Conservation (phyloP, 257 asterid genomes). For the Cordia subcordata region DNA sequence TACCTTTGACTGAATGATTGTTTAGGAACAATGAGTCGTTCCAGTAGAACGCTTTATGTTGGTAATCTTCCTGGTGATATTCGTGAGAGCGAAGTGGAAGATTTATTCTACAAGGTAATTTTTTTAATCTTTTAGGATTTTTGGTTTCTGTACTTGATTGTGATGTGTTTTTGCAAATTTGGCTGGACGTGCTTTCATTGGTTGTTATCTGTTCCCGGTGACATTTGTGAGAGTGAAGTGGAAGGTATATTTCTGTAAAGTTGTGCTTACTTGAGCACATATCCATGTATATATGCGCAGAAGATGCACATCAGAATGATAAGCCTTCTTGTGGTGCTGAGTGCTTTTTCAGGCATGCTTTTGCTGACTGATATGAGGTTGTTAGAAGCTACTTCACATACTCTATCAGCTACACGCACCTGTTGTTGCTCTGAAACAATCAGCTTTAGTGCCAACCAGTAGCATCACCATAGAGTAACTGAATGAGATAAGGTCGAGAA, state of each 20-base stretch:
- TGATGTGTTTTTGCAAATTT: not conserved
- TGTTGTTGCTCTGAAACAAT: too few species aligned
- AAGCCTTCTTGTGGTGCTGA: not conserved
- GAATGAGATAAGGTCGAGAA: not conserved
- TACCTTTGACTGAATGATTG: not conserved
- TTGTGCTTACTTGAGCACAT: too few species aligned
- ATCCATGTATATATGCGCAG: not conserved
- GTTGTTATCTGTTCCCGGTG: not conserved
- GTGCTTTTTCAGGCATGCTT: not conserved
- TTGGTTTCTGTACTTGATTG: not conserved
- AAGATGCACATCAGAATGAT: not conserved
- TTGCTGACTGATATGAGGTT: not conserved
- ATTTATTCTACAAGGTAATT: constrained; percentile 83
- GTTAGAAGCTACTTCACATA: not conserved
- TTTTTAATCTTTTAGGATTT: not conserved
- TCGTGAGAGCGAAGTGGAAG: constrained; percentile 97
- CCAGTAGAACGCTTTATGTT: constrained; percentile 91
- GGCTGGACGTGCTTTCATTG: not conserved
- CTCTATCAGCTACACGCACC: not conserved
- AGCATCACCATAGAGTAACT: not conserved
- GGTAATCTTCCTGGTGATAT: constrained; percentile 99
- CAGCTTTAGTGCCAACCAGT: not conserved
- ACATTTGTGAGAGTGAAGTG: too few species aligned
- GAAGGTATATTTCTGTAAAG: not conserved
- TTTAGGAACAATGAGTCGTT: constrained; percentile 65